A percentile compares a stretch with the other conserved stretches of the same genome.
Evolutionary conservation across 2,329 filamentous ascomycete genomes (phyloP).

Genomic region (Penicillium sp.): DNA sequence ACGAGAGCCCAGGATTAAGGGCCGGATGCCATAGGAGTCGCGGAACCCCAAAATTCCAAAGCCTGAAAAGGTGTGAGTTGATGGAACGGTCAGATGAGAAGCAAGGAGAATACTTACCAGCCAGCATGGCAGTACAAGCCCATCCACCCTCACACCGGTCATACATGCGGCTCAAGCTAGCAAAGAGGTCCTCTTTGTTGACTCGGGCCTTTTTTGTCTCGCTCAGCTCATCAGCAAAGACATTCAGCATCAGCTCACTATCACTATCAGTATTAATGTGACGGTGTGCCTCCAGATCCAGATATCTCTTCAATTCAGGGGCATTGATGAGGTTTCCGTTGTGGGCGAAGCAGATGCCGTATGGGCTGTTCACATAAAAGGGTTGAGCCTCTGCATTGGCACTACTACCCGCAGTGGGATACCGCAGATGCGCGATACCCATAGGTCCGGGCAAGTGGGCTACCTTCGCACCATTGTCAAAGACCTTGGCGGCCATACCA

Average conservation of each 20-base stretch:
- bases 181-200: conserved; percentile 71
- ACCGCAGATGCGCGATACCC: conserved; percentile 79
- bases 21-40: conserved; percentile 75
- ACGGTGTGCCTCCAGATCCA: conserved; percentile 72
- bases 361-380: conserved; percentile 85
- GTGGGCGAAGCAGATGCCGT: conserved; percentile 73
- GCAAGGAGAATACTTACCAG: conserved; percentile 44
- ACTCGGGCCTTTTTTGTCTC: conserved; percentile 75
- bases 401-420: conserved; percentile 81
- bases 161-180: conserved; percentile 66
- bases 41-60: conserved; percentile 76
- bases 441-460: conserved; percentile 74
- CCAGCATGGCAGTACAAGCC: conserved; percentile 76
- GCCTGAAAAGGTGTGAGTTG: conserved; percentile 38
- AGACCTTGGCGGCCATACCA: conserved; percentile 79
- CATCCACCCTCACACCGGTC: conserved; percentile 66
- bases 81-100: conserved; percentile 6
- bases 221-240: conserved; percentile 76
- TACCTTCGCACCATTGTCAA: conserved; percentile 69
- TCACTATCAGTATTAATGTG: conserved; percentile 90
- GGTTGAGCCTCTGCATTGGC: conserved; percentile 82
- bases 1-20: conserved; percentile 70
- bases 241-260: conserved; percentile 80
- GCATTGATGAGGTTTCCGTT: conserved; percentile 88
- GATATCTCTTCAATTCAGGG: conserved; percentile 60